Conservation (phyloP, 192 early-diverging fungal species). For the Backusella psychrophila region DNA sequence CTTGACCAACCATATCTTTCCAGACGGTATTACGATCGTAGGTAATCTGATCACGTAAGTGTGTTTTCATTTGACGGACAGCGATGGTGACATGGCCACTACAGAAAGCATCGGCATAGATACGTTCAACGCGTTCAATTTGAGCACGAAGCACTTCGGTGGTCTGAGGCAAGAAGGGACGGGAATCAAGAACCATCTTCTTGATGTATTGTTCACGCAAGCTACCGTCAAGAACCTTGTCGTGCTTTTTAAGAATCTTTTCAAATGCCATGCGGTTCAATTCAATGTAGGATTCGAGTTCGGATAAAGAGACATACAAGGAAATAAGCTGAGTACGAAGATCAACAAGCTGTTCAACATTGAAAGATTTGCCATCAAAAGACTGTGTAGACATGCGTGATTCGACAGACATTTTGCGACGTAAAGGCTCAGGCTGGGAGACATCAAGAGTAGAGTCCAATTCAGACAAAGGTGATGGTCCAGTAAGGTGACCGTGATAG, state of each 20-base stretch:
- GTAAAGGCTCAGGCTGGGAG: background rate
- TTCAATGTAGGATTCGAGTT: conserved; percentile 81
- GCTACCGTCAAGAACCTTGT: conserved; percentile 74
- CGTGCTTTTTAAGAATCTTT: conserved; percentile 95
- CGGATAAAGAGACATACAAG: conserved; percentile 61
- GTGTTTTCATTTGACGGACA: conserved; percentile 54
- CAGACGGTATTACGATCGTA: conserved; percentile 80
- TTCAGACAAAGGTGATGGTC: background rate
- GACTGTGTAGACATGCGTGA: conserved; percentile 23
- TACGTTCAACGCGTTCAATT: conserved; percentile 52
- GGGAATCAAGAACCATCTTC: conserved; percentile 50
- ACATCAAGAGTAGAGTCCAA: conserved; percentile 12
- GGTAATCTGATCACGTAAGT: conserved; percentile 64
- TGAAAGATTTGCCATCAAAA: conserved; percentile 2
- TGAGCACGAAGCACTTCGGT: conserved; percentile 43
- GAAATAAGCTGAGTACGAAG: conserved; percentile 24
- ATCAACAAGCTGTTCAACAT: conserved; percentile 20
- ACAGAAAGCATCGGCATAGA: conserved; percentile 63
- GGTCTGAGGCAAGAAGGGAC: conserved; percentile 56
- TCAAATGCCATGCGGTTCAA: conserved; percentile 85
- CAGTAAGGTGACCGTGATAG: background rate
- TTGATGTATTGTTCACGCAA: conserved; percentile 39
- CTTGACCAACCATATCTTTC: conserved; percentile 74
- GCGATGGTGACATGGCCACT: conserved; percentile 54
- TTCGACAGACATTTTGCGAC: conserved; percentile 22